Evolutionary conservation across 208 protist species (phyloP), one percentile per base, ranked within the genome.

Genomic region (Trypanosoma scelopori): DNA sequence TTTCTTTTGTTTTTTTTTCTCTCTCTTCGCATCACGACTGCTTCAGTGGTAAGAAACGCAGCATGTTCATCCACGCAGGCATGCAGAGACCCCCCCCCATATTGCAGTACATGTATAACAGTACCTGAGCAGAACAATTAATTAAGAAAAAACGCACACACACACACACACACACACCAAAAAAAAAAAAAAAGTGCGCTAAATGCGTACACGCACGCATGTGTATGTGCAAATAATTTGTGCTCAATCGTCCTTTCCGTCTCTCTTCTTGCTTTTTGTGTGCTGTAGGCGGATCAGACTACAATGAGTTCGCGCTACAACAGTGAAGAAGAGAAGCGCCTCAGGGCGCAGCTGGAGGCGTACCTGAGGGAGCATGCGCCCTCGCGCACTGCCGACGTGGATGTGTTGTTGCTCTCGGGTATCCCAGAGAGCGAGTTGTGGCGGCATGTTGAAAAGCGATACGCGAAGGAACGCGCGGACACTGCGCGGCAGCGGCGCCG

Each of bases 401-500:
- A 65, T 53, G 43, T 7, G 60, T 28, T 65, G 23, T n/a, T 60
- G 23, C 25, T 2, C 18, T 18, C 46, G 11, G 22, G 20, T 7
- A 23, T 37, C 15, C 47, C 60, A 18, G 60, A 59, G 47, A 32
- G 23, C 5, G 47, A 65, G 28, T 28, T 61, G 3, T 61, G 15
- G 16, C 42, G 6, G 48, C 25, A 18, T 3, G 5, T 62, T 25
- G 16, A 55, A 12, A 59, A 53, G 11, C 20, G 18, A 23, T 68
- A 68, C 22, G 15, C 9, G 12, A 16, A n/a, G 50, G 35, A 42
- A 41, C 20, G 30, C 16, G 18, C 30, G 15, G 51, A 13, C 2
- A 46, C 25, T 22, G 50, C 62, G 1, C 50, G 49, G 13, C 50
- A 58, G 23, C 62, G 62, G 23, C 62, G 62, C 0, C 62, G 62